Base-by-base conservation (phyloP, 2,329 filamentous ascomycete species). In the Ceratocystis smalleyi region DNA sequence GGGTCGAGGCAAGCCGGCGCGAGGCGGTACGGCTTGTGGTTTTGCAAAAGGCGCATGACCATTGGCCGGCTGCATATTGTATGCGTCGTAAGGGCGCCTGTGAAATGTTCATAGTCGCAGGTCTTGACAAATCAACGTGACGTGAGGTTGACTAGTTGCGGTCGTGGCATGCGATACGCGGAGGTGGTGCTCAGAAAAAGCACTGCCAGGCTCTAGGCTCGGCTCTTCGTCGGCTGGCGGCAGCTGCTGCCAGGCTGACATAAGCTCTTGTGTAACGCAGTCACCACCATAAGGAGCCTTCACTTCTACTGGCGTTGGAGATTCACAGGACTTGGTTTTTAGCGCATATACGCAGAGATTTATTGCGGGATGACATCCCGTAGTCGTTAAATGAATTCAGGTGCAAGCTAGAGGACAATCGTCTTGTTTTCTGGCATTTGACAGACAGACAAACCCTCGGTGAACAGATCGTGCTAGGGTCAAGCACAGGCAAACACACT, bases 21-120 rank as follows among this genome's bases (percentile, higher is more conserved):
- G 64, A 45, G 24, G 59, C 57, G 5, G 49, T 43, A 24, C 64
- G 67, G 59, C 66, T 49, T 8, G 27, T 57, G 15, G 49, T 66
- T 43, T 65, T 64, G 43, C 64, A 65, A 51, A 64, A 64, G 27
- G 61, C 47, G 63, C 67, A 66, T 40, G 62, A 30, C 47, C 65
- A 51, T 24, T 62, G 60, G 32, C 17, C 40, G 12, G 65, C 63
- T 19, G 61, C 40, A 15, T 59, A 59, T 24, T 55, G 64, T 5
- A 67, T 43, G 5, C 67, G 66, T 64, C 63, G 63, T 19, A 64
- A 43, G 51, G 64, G 62, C 32, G 15, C 63, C 32, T 66, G 64
- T 17, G 63, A 35, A 51, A 62, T 55, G 59, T 64, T 66, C 67
- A 68, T 68, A 15, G 47, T 65, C 15, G 12, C 47, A 43, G 32